Conservation (phyloP, 1,139 yeast genomes). For the Citeromyces hawaiiensis region DNA sequence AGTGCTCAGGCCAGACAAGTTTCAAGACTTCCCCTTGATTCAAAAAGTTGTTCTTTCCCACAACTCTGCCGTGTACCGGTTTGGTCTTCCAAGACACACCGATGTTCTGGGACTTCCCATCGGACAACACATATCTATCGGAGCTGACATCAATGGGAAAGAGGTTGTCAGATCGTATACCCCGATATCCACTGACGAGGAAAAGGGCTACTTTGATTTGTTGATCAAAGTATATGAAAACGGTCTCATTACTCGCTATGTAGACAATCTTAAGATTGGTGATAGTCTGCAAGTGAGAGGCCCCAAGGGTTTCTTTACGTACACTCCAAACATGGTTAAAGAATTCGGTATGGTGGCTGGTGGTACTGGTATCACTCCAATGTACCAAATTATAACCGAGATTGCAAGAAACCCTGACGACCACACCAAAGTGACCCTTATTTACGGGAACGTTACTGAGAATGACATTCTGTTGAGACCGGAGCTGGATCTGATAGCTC, state of each 20-base stretch:
- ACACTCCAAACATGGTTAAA: slow-evolving; percentile 68
- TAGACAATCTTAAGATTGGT: slow-evolving; percentile 58
- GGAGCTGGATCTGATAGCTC: slow-evolving; percentile 62
- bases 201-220: slow-evolving; percentile 75
- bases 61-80: slow-evolving; percentile 76
- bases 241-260: slow-evolving; percentile 76
- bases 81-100: slow-evolving; percentile 65
- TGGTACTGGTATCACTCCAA: slow-evolving; percentile 93
- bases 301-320: slow-evolving; percentile 86
- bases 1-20: slow-evolving; percentile 51
- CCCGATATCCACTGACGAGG: slow-evolving; percentile 78
- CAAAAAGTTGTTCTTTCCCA: slow-evolving; percentile 69
- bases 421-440: slow-evolving; percentile 54
- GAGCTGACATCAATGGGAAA: slow-evolving; percentile 65
- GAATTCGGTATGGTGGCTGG: slow-evolving; percentile 86
- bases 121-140: slow-evolving; percentile 84
- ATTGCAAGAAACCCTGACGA: slow-evolving; percentile 67
- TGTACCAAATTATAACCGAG: slow-evolving; percentile 79
- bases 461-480: slow-evolving; percentile 70
- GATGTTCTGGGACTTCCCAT: slow-evolving; percentile 84
- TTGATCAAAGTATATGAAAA: slow-evolving; percentile 85
- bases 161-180: slow-evolving; percentile 88
- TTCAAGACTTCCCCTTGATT: slow-evolving; percentile 72
- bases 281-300: slow-evolving; percentile 71
- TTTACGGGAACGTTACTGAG: slow-evolving; percentile 69